Evolutionary conservation across 2,329 filamentous ascomycete genomes (phyloP), one percentile per base, ranked within the genome.

Genomic region (Coniochaeta prunicola): DNA sequence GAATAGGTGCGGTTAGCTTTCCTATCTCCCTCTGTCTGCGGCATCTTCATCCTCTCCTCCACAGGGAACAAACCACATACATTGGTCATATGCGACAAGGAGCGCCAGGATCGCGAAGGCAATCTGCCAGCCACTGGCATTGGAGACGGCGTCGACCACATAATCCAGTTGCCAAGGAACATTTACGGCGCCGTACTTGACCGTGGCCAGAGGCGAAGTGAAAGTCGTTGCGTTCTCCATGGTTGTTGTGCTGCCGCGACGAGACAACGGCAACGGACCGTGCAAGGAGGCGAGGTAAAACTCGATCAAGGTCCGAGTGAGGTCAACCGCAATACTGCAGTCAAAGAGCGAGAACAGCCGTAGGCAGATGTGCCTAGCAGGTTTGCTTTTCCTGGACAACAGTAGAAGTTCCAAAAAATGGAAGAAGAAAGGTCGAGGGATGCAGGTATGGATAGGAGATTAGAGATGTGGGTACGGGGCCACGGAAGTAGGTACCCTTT

Each of bases 1-100:
- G 4, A n/a, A 24, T 9, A 40, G n/a, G 36, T 7, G 5, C 2
- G 31, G 34, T 56, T 42, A 56, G 54, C n/a, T 28, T 55, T 13
- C 54, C 36, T 34, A n/a, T 42, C 8, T 21, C 15, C 2, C 10
- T 30, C 15, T 9, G 21, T 21, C 19, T 21, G n/a, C 12, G 19
- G 24, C 40, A 2, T 45, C 4, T 45, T 45, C 26, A n/a, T 15
- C 36, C 2, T n/a, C 19, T 50, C 4, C 24, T 50, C 24, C 15
- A n/a, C 5, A 26, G 12, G 13, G 3, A 28, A 58, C 28, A 36
- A 28, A 58, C 28, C 36, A 80, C 90, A 73, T 80, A 96, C 93
- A 79, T 78, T 97, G 93, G 75, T 97, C 93, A 73, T 97, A 97
- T 61, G 86, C 82, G 59, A 96, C 83, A 58, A 88, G 84, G 9